phyloP scores from a whole-genome alignment of 2,329 filamentous ascomycete species.

The Chaetomiaceae sp. region DNA sequence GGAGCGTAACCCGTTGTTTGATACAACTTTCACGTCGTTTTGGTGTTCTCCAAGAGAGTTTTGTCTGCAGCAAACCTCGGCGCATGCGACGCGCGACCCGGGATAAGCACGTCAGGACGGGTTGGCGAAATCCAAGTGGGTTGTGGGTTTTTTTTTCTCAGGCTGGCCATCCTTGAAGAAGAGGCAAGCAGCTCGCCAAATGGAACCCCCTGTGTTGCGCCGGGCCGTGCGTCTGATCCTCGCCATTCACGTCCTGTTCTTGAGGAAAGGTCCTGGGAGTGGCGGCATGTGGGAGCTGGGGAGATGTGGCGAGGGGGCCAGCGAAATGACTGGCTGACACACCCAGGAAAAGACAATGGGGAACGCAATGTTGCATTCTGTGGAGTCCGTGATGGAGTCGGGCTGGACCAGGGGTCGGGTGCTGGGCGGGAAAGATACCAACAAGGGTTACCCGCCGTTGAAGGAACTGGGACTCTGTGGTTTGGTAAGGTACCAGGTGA shows the following conservation, averaged over 20 bases:
- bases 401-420: neutral
- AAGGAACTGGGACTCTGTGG: too few species aligned
- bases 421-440: too few species aligned
- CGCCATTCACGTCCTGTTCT: neutral
- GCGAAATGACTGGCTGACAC: slow-evolving; percentile 17
- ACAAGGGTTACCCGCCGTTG: too few species aligned
- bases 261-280: slow-evolving; percentile 13
- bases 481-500: too few species aligned
- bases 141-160: neutral
- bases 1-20: too few species aligned
- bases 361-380: slow-evolving; percentile 13
- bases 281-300: slow-evolving; percentile 10
- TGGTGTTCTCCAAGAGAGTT: too few species aligned
- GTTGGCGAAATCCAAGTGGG: too few species aligned
- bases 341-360: neutral
- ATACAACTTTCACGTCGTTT: too few species aligned
- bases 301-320: slow-evolving; percentile 13
- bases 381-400: slow-evolving; percentile 13
- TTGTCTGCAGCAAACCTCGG: too few species aligned
- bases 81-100: too few species aligned
- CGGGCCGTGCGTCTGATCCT: slow-evolving; percentile 7
- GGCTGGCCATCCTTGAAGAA: neutral
- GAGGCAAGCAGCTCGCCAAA: slow-evolving; percentile 1
- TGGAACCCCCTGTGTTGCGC: neutral
- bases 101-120: too few species aligned